A percentile compares a stretch with the other conserved stretches of the same genome.
These are phyloP conservation scores for Pholiota adiposa DNA, from an alignment of 1,284 basidiomycete genomes.

Conservation along the genomic window DNA sequence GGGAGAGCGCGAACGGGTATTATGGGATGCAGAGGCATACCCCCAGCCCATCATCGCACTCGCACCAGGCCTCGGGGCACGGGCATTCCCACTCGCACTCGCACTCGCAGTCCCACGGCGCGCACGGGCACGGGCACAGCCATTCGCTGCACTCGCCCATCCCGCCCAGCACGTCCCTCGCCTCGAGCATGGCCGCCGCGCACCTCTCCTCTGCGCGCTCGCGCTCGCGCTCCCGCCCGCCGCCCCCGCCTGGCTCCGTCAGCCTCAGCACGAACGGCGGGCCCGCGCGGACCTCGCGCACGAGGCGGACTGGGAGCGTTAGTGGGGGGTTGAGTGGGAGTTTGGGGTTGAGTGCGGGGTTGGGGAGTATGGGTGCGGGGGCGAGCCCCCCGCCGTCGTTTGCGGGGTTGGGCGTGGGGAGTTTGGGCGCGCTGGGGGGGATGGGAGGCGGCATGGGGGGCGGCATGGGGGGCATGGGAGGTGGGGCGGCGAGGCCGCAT, in stretches of 20 bases:
- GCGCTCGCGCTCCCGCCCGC: conserved; percentile 47
- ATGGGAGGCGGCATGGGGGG: not conserved
- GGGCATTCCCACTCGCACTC: not conserved
- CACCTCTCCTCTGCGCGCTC: conserved; percentile 36
- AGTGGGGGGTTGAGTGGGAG: conserved; percentile 31
- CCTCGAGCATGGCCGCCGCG: conserved; percentile 18
- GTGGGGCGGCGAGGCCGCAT: conserved; percentile 35
- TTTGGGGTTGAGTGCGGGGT: not conserved
- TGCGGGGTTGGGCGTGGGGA: conserved; percentile 12
- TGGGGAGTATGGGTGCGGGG: not conserved
- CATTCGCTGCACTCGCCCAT: conserved; percentile 25
- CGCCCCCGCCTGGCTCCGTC: conserved; percentile 14
- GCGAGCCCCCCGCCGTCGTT: conserved; percentile 39
- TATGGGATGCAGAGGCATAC: not conserved
- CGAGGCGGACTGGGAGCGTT: conserved; percentile 54
- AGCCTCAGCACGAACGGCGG: conserved; percentile 30
- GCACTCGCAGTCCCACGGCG: conserved; percentile 3
- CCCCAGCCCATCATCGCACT: conserved; percentile 19
- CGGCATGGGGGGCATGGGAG: not conserved
- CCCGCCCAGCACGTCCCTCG: conserved; percentile 10
- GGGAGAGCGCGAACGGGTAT: not conserved
- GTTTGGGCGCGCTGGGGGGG: conserved; percentile 20
- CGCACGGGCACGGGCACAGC: conserved; percentile 23
- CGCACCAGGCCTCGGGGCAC: not conserved
- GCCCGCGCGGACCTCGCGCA: conserved; percentile 52